These are phyloP conservation scores for Tulasnella sp. DNA, from an alignment of 768 basidiomycete species.

Conservation along the genomic window DNA sequence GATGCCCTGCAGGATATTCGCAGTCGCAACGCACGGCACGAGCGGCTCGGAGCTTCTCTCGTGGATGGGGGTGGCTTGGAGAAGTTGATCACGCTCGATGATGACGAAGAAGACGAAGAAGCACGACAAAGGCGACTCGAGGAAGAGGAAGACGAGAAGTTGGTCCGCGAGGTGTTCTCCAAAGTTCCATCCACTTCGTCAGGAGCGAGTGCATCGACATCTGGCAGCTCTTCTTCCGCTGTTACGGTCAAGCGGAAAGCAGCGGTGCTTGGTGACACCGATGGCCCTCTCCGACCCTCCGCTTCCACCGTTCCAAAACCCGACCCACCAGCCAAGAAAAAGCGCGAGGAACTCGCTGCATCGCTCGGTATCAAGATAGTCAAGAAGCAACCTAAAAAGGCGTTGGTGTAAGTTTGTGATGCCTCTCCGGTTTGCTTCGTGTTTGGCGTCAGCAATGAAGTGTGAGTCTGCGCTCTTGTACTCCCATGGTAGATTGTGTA, in stretches of 20 bases:
- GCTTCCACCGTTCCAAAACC: conserved; percentile 41
- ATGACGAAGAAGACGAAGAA: conserved; percentile 63
- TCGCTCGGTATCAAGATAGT: conserved; percentile 63
- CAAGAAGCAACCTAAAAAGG: conserved; percentile 29
- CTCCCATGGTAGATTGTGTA: too few species aligned
- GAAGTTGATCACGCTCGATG: conserved; percentile 40
- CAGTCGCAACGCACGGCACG: conserved; percentile 76
- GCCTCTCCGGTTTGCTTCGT: too few species aligned
- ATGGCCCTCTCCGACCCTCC: conserved; percentile 48
- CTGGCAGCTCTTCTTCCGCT: conserved; percentile 16
- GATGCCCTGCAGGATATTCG: conserved; percentile 91
- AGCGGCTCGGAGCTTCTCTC: conserved; percentile 55
- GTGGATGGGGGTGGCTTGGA: conserved; percentile 51
- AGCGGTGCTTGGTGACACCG: conserved; percentile 55
- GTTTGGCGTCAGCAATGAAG: too few species aligned
- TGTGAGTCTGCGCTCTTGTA: too few species aligned
- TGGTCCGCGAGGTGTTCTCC: conserved; percentile 79
- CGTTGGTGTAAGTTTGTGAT: not conserved
- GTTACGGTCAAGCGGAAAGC: conserved; percentile 83
- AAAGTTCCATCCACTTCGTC: conserved; percentile 40
- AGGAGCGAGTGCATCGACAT: conserved; percentile 23
- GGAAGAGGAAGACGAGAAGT: conserved; percentile 85
- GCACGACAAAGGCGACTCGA: conserved; percentile 45
- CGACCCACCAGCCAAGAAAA: conserved; percentile 41
- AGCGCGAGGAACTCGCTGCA: conserved; percentile 46